Percentiles rank a stretch among this genome's conserved stretches.
Conservation (phyloP, 2,329 filamentous ascomycete genomes). For the Didymella exigua region DNA sequence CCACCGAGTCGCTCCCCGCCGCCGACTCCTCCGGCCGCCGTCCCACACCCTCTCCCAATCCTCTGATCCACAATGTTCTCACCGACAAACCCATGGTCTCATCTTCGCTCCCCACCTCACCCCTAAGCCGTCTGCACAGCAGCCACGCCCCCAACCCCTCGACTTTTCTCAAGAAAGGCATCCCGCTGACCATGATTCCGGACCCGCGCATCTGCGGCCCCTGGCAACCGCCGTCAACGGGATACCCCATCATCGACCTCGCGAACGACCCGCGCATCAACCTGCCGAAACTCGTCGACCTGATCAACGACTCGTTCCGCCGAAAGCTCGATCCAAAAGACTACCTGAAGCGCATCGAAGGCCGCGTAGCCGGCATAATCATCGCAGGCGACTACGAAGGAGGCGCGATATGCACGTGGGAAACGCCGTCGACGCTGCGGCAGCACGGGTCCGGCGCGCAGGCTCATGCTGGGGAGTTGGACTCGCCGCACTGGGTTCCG, state of each 20-base stretch:
- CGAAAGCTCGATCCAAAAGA: slow-evolving; percentile 81
- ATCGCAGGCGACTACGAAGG: slow-evolving; percentile 97
- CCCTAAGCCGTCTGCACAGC: slow-evolving; percentile 35
- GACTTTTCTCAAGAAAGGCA: slow-evolving; percentile 88
- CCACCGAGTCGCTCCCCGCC: slow-evolving; percentile 53
- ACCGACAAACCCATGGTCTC: slow-evolving; percentile 94
- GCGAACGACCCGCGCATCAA: slow-evolving; percentile 79
- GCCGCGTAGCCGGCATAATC: slow-evolving; percentile 86
- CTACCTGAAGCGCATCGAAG: slow-evolving; percentile 80
- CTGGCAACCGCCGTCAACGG: slow-evolving; percentile 71
- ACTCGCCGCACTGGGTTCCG: slow-evolving; percentile 69
- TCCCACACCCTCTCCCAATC: slow-evolving; percentile 71
- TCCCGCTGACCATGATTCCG: slow-evolving; percentile 85
- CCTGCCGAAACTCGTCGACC: slow-evolving; percentile 76
- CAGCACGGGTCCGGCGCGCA: too few species aligned
- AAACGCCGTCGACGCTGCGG: slow-evolving; percentile 59
- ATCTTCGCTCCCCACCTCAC: slow-evolving; percentile 76
- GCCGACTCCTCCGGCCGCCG: slow-evolving; percentile 55
- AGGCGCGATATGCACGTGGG: slow-evolving; percentile 93
- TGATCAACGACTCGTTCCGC: slow-evolving; percentile 94
- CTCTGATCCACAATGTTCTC: slow-evolving; percentile 91
- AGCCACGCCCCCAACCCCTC: slow-evolving; percentile 58
- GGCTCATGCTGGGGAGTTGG: too few species aligned
- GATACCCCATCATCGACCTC: slow-evolving; percentile 67
- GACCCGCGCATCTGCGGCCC: slow-evolving; percentile 63